Base-by-base conservation (phyloP, 495 filamentous ascomycete genomes). In the Lepraria neglecta region DNA sequence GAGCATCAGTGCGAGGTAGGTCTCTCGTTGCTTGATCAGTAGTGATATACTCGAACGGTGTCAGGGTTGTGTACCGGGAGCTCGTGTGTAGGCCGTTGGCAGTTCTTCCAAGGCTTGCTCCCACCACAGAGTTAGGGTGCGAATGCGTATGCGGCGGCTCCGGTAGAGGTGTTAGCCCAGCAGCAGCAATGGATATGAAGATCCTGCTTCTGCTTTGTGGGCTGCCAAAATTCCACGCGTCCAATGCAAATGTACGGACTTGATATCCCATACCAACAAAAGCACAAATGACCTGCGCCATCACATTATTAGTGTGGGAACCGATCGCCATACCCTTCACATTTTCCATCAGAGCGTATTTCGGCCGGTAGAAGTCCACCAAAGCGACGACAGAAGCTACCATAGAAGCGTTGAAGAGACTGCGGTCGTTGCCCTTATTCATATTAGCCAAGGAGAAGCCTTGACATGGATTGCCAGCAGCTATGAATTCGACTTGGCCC, bases 181-280 rank as follows among this genome's bases (percentile, higher is more conserved):
- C 83, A 9, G 85, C 85, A 27, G 87, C 77, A 46, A 88, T 81
- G 35, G 74, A 75, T 10, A 91, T 75, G 65, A 91, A 88, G 0
- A 91, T 68, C 17, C 89, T 76, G 15, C 74, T 81, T 17, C 88
- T 76, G 38, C 66, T 70, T 70, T 91, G 87, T 0, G 82, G 72
- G 15, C 80, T 78, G 17, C 87, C 86, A 65, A 78, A 82, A 3
- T 78, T 84, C 85, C 85, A 90, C 0, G 87, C 79, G 68, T 91
- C 86, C 7, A 86, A 69, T 11, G 81, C 69, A 56, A 83, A 84
- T 12, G 84, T 71, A 60, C 85, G 78, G 0, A 81, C 74, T 66
- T 92, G 87, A 62, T 91, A 92, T 1, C 87, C 87, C 68, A 92
- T 72, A 10, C 82, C 86, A 1, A 91, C 84, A 4, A 92, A 70